Base-by-base conservation (phyloP, 2,329 filamentous ascomycete genomes). In the Camillea tinctor region DNA sequence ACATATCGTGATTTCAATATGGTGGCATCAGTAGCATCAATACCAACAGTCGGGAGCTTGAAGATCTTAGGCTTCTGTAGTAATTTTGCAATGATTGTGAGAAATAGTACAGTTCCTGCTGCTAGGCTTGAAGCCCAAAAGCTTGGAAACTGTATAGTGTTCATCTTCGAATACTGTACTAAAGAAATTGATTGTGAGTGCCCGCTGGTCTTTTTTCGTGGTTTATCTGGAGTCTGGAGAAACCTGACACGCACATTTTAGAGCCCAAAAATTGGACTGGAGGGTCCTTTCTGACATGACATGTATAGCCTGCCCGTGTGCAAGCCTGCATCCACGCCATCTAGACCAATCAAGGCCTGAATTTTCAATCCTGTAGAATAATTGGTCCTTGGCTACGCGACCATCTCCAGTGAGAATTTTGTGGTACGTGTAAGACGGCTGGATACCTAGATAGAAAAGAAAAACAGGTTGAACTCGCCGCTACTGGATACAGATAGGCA, bases 1-100 rank as follows among this genome's bases (percentile, higher is more conserved):
- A 70, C 68, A 55, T 67, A 70, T 24, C 68, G 67, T n/a, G 50
- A 30, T 52, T 70, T 70, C 9, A 71, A 63, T 5, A 57, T 44
- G 21, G 65, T 66, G 13, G 64, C 3, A 50, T 70, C 66, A 44
- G 17, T 52, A 19, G 50, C 58, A 5, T 65, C 65, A 13, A 48
- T 58, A 36, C 69, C 69, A 2, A 69, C 60, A 1, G 60, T 62
- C 11, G 69, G 69, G 7, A 71, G 48, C 1, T 60, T 49, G 57
- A 68, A 69, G 1, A 58, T 51, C 49, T 52, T 66, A 2, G 56
- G 55, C 21, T 53, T 58, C 11, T 56, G 63, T 48, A 65, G 51
- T 52, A 55, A 62, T 22, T 50, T 61, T 11, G 58, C 57, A 48
- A 69, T 50, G 15, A 62, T 21, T 17, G 61, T 65, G 48, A 61